Base-by-base conservation (phyloP, 108 stramenopile species). In the Asterionellopsis glacialis region DNA sequence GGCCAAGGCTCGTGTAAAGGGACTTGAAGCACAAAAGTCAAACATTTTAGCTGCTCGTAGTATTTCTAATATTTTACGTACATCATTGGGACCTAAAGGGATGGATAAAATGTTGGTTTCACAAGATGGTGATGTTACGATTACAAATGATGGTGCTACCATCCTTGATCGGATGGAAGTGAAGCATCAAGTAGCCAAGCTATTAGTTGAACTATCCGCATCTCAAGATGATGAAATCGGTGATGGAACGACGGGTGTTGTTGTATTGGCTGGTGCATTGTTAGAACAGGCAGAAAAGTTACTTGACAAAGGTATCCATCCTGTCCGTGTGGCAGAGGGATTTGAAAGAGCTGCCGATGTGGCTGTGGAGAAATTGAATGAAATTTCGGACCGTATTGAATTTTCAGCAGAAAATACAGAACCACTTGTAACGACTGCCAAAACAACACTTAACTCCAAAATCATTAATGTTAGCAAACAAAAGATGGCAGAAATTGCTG, bases 181-280 rank as follows among this genome's bases (percentile, higher is more conserved):
- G 25, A 79, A 95, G 69, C 94, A 96, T 59, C 93, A 93, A 70
- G 96, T 98, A 14, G 97, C 97, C 51, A 81, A 88, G 56, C 77
- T 99, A 69, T 87, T 99, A 75, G 99, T 99, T 21, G 99, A 98
- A 80, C 82, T 99, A 14, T 86, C 91, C 0, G 65, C 80, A 42
- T 93, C 88, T 33, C 97, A 98, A 81, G 99, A 99, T 76, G 94
- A 98, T 61, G 99, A 99, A 82, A 98, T 99, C 65, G 99, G 99
- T 12, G 99, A 99, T 56, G 99, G 99, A 19, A 99, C 99, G 47
- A 99, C 99, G 5, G 97, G 97, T 10, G 97, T 99, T 21, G 98
- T 98, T 9, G 97, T 99, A 13, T 77, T 99, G 52, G 99, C 99
- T 25, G 97, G 97, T n/a, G 77, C 96, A 11, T 71, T 99, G 65